Conservation (phyloP, 257 asterid genomes). For the Mitragyna speciosa region DNA sequence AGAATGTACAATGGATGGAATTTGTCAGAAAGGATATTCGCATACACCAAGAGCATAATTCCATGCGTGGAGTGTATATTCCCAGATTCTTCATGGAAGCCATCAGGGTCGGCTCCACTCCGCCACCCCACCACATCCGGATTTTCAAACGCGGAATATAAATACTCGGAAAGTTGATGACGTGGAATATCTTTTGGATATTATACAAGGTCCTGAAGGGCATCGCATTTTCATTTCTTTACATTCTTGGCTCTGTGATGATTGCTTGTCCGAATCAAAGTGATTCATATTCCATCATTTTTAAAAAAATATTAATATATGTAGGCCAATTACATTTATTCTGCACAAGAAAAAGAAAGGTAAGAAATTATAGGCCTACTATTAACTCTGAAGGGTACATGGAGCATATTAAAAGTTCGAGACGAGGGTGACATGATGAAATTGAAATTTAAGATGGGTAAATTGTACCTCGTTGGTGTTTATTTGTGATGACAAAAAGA, state of each 20-base stretch:
- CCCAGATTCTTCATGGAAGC: constrained; percentile 8
- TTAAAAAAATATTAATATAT: neutral
- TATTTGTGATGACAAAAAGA: too few relatives aligned
- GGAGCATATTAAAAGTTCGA: neutral
- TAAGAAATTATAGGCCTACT: neutral
- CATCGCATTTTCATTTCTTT: too few relatives aligned
- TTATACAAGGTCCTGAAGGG: neutral
- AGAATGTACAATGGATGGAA: neutral
- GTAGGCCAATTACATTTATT: neutral
- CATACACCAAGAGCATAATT: constrained; percentile 34
- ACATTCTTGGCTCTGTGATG: constrained; percentile 5
- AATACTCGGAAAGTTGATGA: neutral
- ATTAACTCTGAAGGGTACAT: neutral
- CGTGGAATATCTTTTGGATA: constrained; percentile 24
- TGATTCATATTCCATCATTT: neutral
- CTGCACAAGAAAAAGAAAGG: neutral
- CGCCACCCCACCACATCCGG: too few relatives aligned
- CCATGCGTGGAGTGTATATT: constrained; percentile 36
- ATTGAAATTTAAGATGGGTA: too few relatives aligned
- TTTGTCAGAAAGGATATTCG: constrained; percentile 32
- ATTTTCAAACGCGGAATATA: too few relatives aligned
- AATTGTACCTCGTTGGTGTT: too few relatives aligned
- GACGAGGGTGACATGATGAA: neutral
- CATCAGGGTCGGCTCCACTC: too few relatives aligned
- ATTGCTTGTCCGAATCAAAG: constrained; percentile 20